Evolutionary conservation across 495 filamentous ascomycete genomes (phyloP).

Genomic region (Cladorrhinum samala): DNA sequence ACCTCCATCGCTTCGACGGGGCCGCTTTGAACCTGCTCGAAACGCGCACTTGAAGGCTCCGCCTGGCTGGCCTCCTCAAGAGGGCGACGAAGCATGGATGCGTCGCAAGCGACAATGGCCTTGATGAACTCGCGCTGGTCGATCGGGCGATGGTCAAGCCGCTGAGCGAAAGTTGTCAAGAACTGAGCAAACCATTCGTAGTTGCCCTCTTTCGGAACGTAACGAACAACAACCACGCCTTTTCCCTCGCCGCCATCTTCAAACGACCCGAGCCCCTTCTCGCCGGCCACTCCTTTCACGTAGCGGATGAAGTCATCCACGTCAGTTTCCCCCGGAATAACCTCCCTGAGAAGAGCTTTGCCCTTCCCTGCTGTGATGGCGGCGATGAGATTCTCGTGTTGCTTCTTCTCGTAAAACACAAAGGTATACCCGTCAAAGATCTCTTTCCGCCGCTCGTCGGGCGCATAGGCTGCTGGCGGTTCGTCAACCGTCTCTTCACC

Average conservation of each 20-base stretch:
- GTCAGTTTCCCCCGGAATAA: conserved; percentile 59
- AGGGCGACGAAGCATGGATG: conserved; percentile 58
- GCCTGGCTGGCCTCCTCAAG: conserved; percentile 40
- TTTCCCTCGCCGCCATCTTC: conserved; percentile 56
- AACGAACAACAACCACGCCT: conserved; percentile 75
- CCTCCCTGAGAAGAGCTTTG: conserved; percentile 64
- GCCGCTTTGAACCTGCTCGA: conserved; percentile 5
- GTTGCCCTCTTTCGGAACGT: conserved; percentile 54
- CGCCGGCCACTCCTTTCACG: conserved; percentile 66
- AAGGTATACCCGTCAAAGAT: conserved; percentile 87
- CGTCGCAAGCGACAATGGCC: conserved; percentile 74
- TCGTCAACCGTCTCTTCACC: conserved; percentile 67
- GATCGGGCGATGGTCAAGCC: conserved; percentile 72
- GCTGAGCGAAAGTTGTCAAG: conserved; percentile 56
- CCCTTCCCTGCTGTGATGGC: conserved; percentile 75
- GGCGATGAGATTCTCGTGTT: conserved; percentile 68
- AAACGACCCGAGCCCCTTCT: conserved; percentile 60
- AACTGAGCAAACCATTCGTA: conserved; percentile 67
- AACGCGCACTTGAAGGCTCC: conserved; percentile 1
- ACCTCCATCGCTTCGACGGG: conserved; percentile 26
- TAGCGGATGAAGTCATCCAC: conserved; percentile 72
- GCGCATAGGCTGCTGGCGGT: conserved; percentile 58
- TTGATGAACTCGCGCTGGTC: conserved; percentile 92
- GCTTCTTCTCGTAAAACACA: conserved; percentile 72
- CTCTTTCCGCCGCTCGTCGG: conserved; percentile 56